Conservation (phyloP, 2,329 filamentous ascomycete species). For the Fusarium phyllophilum region DNA sequence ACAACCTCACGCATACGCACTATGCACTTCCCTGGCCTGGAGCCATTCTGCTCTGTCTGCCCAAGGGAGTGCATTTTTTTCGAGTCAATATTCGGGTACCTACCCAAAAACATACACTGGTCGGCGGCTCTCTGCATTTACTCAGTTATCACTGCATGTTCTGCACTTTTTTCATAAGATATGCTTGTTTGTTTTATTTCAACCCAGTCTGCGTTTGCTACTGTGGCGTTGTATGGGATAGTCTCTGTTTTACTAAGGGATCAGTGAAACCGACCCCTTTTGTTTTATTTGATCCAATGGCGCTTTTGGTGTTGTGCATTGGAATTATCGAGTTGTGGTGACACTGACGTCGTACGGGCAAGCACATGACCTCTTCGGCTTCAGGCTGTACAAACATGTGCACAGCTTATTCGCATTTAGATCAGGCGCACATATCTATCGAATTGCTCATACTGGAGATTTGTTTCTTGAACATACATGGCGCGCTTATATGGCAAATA, state of each 20-base stretch:
- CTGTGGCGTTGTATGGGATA: slow-evolving; percentile 9
- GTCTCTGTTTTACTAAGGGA: background rate
- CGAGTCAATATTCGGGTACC: slow-evolving; percentile 1
- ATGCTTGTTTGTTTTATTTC: background rate
- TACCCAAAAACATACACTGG: slow-evolving; percentile 23
- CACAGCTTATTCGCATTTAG: slow-evolving; percentile 25
- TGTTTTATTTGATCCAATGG: background rate
- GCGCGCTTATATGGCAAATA: slow-evolving; percentile 32
- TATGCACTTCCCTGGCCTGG: background rate
- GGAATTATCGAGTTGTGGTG: slow-evolving; percentile 4
- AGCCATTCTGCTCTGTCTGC: background rate
- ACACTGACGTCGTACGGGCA: slow-evolving; percentile 21
- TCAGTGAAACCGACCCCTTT: background rate
- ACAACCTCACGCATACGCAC: background rate
- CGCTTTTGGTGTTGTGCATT: slow-evolving; percentile 15
- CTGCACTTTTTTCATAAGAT: background rate
- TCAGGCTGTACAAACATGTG: slow-evolving; percentile 19
- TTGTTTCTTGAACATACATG: slow-evolving; percentile 30
- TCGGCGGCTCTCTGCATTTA: slow-evolving; percentile 28
- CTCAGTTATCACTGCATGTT: slow-evolving; percentile 10
- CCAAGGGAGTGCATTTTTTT: background rate
- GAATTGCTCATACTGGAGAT: slow-evolving; percentile 20
- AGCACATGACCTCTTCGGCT: slow-evolving; percentile 13
- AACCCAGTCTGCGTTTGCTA: slow-evolving; percentile 6
- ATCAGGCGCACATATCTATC: slow-evolving; percentile 22